Conservation (phyloP, 768 basidiomycete genomes). For the Boletus patriciae region DNA sequence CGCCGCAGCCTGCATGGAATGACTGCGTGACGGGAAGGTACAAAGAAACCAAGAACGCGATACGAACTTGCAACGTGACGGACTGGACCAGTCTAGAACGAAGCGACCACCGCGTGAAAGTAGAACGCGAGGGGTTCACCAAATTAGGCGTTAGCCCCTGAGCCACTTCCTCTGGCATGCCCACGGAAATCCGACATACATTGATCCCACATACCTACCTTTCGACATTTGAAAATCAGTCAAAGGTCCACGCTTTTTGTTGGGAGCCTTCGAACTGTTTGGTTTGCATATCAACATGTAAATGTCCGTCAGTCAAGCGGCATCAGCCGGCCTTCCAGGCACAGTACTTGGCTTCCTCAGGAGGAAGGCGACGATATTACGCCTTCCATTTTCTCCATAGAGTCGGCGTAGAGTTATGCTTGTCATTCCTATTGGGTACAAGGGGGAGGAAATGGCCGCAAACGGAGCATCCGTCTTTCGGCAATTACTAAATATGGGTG, state of each 20-base stretch:
- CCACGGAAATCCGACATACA: neutral
- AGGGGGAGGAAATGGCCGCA: neutral
- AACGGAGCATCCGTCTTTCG: slow-evolving; percentile 24
- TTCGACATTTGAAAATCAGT: neutral
- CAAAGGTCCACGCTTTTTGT: too few relatives aligned
- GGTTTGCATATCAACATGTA: neutral
- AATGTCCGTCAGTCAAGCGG: too few relatives aligned
- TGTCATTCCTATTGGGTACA: slow-evolving; percentile 1
- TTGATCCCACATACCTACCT: neutral
- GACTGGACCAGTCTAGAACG: too few relatives aligned
- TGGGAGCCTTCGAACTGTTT: too few relatives aligned
- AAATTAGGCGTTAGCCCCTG: slow-evolving; percentile 5
- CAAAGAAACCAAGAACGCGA: slow-evolving; percentile 84
- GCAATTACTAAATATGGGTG: slow-evolving; percentile 12
- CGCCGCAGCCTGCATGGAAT: slow-evolving; percentile 83
- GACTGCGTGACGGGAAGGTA: slow-evolving; percentile 85
- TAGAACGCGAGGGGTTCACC: neutral
- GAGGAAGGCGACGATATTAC: neutral
- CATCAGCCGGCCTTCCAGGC: neutral
- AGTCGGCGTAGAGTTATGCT: neutral
- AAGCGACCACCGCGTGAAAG: too few relatives aligned
- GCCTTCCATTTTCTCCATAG: too few relatives aligned
- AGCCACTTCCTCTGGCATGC: too few relatives aligned
- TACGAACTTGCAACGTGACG: slow-evolving; percentile 59
- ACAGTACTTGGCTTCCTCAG: neutral